Evolutionary conservation across 495 filamentous ascomycete species (phyloP).

Genomic region (Tuber melanosporum): DNA sequence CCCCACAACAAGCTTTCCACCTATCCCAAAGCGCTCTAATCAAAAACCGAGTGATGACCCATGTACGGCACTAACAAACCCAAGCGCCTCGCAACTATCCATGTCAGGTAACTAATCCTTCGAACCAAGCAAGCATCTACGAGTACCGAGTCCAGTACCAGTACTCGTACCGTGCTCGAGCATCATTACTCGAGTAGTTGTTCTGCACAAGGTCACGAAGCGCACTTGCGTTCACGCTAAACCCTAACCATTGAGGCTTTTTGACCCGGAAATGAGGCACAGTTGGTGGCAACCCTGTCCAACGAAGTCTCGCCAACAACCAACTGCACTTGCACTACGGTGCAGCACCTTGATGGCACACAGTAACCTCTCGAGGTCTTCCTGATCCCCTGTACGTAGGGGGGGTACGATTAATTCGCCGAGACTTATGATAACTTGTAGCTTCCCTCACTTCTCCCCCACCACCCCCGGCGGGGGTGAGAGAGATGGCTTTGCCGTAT

Average conservation of each 20-base stretch:
- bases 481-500: not conserved
- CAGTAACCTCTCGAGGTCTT: no score
- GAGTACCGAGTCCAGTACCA: no score
- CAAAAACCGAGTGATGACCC: not conserved
- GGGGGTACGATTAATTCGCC: not conserved
- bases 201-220: not conserved
- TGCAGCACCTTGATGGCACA: not conserved
- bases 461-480: not conserved
- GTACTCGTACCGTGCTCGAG: no score
- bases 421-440: not conserved
- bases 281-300: not conserved
- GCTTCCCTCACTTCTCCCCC: not conserved
- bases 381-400: no score
- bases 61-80: not conserved
- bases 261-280: not conserved
- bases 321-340: not conserved
- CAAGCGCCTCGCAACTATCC: not conserved
- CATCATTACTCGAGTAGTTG: not conserved
- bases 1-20: not conserved
- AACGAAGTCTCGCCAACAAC: not conserved
- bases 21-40: no score
- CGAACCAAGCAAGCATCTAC: no score
- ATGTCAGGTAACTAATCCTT: no score
- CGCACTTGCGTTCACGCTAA: not conserved
- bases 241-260: not conserved